Base-by-base conservation (phyloP, 352 stramenopile genomes). In the Phytopythium boreale region DNA sequence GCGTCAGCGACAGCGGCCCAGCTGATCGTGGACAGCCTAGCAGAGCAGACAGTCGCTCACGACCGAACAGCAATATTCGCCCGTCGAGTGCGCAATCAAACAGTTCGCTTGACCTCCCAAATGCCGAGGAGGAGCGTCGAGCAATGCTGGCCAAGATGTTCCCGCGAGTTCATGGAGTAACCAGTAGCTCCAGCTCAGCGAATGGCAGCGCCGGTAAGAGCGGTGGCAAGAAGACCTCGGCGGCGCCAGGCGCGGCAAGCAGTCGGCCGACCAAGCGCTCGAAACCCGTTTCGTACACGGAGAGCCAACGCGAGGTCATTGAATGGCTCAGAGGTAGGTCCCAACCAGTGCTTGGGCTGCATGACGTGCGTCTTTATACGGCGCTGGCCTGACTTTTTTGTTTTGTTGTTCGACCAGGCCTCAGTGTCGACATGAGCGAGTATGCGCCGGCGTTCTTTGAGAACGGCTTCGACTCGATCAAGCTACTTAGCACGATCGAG, bases 401-500 rank as follows among this genome's bases (percentile, higher is more conserved):
- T 49, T 4, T 26, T 14, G 29, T 41, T 26, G 4, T 41, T 70
- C 24, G 49, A 56, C 4, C 26, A 67, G 67, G 73, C 3, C 68
- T 96, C 19, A 81, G 80, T 19, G 82, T 92, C 9, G 84, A 94
- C 62, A 96, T 96, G 87, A 93, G 84, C 31, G 74, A 87, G 55
- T 96, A 96, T 62, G 82, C 77, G n/a, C 72, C 75, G 17, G 76
- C 85, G 29, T 93, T 96, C 63, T 93, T 96, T 46, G 87, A 94
- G 53, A 94, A 96, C 57, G 85, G 87, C 1, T 96, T 96, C 51
- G 87, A 96, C 61, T 93, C 85, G 56, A 87, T 96, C 61, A 92
- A 96, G 67, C 69, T 94, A 27, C 69, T 96, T 12, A 87, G 79
- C 55, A 84, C 79, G 4, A 88, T 96, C 29, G 84, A 90, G 62